Evolutionary conservation across 164 flowering plant species (phyloP).

Genomic region (Magnolia changhungtana): DNA sequence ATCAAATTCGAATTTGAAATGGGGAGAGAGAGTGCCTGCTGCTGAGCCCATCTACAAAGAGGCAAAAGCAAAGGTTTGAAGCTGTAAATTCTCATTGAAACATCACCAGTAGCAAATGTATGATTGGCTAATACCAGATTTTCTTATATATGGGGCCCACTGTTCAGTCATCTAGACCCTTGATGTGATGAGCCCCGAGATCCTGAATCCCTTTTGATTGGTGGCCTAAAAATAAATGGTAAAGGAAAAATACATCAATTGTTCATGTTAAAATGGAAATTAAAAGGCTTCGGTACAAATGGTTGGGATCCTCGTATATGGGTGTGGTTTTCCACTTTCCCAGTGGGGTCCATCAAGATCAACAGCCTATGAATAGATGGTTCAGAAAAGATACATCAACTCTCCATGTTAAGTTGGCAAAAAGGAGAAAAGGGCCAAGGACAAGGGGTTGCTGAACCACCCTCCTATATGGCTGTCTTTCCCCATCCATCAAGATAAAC

Average conservation of each 20-base stretch:
- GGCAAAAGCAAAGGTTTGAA: conserved; percentile 45
- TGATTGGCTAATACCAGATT: not conserved
- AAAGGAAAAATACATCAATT: no score
- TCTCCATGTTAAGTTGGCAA: no score
- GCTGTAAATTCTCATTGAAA: not conserved
- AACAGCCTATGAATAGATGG: not conserved
- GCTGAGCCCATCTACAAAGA: conserved; percentile 19
- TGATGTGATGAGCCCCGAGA: not conserved
- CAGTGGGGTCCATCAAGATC: not conserved
- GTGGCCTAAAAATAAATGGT: not conserved
- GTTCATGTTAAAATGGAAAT: not conserved
- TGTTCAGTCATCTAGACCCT: not conserved
- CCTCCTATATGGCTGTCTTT: not conserved
- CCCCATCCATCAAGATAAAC: not conserved
- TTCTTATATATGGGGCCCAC: not conserved
- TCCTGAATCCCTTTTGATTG: not conserved
- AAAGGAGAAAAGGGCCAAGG: not conserved
- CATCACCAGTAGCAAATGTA: not conserved
- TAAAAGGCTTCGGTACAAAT: no score
- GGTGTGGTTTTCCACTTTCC: not conserved
- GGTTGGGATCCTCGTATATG: not conserved
- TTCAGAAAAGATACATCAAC: not conserved
- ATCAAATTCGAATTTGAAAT: conserved; percentile 5
- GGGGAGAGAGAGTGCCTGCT: conserved; percentile 5
- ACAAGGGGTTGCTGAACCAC: not conserved